Evolutionary conservation across 345 rosid species (phyloP).

Genomic region (Populus nigra): DNA sequence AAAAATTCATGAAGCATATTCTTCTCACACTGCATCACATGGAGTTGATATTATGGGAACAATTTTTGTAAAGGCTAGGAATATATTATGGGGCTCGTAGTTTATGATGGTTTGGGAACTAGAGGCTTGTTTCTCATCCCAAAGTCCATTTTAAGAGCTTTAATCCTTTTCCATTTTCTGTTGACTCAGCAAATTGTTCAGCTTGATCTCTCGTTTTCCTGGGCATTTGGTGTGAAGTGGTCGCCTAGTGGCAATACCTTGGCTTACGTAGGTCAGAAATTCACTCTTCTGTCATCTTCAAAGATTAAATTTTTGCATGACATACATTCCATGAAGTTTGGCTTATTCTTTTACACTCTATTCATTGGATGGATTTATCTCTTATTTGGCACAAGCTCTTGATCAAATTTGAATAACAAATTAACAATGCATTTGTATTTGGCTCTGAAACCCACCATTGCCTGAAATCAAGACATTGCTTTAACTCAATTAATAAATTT

Average conservation of each 20-base stretch:
- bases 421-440: not conserved
- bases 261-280: conserved; percentile 90
- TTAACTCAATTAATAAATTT: not conserved
- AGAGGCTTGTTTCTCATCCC: too few relatives aligned
- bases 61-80: too few relatives aligned
- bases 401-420: not conserved
- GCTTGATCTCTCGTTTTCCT: conserved; percentile 96
- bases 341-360: not conserved
- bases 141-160: not conserved
- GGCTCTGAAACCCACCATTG: not conserved
- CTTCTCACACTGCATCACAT: too few relatives aligned
- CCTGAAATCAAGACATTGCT: not conserved
- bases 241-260: conserved; percentile 96
- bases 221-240: conserved; percentile 99
- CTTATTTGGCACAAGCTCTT: not conserved
- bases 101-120: too few relatives aligned
- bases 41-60: too few relatives aligned
- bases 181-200: conserved; percentile 84
- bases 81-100: too few relatives aligned
- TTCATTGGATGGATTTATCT: not conserved
- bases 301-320: not conserved
- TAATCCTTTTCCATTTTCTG: conserved; percentile 10
- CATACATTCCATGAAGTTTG: not conserved
- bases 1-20: too few relatives aligned
- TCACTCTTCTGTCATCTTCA: conserved; percentile 16